Percentiles rank a stretch among this genome's conserved stretches.
Conservation (phyloP, 768 basidiomycete species). For the Roridomyces roridus region DNA sequence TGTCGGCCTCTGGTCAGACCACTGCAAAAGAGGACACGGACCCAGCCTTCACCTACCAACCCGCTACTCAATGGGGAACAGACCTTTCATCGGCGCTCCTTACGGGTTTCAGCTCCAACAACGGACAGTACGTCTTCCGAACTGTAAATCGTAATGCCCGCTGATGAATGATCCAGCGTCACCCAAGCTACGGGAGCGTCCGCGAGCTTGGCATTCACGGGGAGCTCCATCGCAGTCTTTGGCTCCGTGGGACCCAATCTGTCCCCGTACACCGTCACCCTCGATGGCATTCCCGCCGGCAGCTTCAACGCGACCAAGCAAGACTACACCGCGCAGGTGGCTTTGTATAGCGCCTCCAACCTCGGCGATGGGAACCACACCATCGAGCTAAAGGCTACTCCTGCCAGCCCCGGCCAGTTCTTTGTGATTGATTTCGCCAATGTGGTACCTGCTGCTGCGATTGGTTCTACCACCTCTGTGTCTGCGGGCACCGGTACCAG, state of each 20-base stretch:
- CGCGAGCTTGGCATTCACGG: slow-evolving; percentile 23
- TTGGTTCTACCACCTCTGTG: neutral
- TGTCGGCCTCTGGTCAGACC: neutral
- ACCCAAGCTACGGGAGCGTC: slow-evolving; percentile 24
- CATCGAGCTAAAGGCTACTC: slow-evolving; percentile 19
- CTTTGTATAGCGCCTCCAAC: slow-evolving; percentile 15
- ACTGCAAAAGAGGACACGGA: slow-evolving; percentile 14
- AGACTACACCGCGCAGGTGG: slow-evolving; percentile 16
- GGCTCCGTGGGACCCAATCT: slow-evolving; percentile 40
- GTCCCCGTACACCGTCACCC: slow-evolving; percentile 25
- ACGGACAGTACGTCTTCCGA: slow-evolving; percentile 17
- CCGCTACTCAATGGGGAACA: slow-evolving; percentile 15
- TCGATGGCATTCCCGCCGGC: slow-evolving; percentile 28
- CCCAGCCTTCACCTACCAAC: slow-evolving; percentile 1
- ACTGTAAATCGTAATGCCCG: too few relatives aligned
- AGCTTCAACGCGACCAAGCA: slow-evolving; percentile 26
- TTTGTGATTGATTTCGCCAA: slow-evolving; percentile 18
- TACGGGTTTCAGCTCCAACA: slow-evolving; percentile 17
- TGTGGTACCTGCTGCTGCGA: neutral
- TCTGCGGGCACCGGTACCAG: neutral
- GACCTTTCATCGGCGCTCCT: slow-evolving; percentile 1
- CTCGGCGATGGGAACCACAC: slow-evolving; percentile 28
- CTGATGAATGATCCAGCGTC: slow-evolving; percentile 9
- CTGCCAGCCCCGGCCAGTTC: slow-evolving; percentile 7
- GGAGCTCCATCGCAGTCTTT: slow-evolving; percentile 37